Base-by-base conservation (phyloP, 352 stramenopile species). In the Phytophthora ohioensis region DNA sequence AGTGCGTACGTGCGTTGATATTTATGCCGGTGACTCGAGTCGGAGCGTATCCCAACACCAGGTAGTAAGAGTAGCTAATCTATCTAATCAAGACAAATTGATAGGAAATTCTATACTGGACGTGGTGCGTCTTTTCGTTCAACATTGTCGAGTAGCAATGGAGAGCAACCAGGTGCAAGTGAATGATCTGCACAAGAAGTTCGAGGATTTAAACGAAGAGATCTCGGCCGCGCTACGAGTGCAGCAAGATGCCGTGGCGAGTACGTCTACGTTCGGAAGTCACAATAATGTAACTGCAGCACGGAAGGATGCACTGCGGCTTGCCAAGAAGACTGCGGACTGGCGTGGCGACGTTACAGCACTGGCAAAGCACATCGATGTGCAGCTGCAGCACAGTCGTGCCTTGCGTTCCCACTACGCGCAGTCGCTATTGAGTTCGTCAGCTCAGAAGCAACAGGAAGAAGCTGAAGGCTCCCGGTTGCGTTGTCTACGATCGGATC, bases 321-420 rank as follows among this genome's bases (percentile, higher is more conserved):
- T 94, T 6, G 77, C 76, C 8, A 82, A 83, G 58, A 82, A 80
- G 32, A 81, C 84, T 3, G 79, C 79, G 43, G 81, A 91, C 48
- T 95, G 88, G 88, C 85, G 83, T 1, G 85, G 88, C 8, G 85
- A 94, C 47, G 85, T 92, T 46, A 82, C 78, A 21, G 82, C 80
- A 38, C 61, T 95, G 30, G 76, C 85, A 10, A 92, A 90, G 59
- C 81, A 93, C 56, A 94, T 94, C 36, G 84, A 91, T 7, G 34
- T 86, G 4, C 88, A 95, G 61, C 56, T 95, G 15, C 78, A 94
- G 47, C 71, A 89, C 53, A 93, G 86, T 64, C 85, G 87, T 5
- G 75, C 80, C 0, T 64, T 95, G 53, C 82, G 86, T 2, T 74
- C 71, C 1, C 80, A 87, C 21, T 84, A 92, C 45, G 78, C 84